Conservation (phyloP, 495 filamentous ascomycete genomes). For the Durotheca rogersii region DNA sequence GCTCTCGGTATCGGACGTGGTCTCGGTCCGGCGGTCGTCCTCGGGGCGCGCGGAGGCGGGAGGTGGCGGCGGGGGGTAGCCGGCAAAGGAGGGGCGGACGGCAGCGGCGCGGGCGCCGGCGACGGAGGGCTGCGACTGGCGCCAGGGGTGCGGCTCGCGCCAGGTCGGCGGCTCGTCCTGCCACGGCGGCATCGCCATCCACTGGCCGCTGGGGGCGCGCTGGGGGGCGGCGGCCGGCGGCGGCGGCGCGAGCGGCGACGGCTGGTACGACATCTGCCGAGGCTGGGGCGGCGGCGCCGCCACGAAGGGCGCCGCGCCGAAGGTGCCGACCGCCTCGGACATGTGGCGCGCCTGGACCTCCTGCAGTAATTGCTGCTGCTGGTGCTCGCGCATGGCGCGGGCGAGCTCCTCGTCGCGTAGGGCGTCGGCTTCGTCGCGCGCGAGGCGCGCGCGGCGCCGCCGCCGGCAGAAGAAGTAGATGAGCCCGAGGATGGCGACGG, state of each 20-base stretch:
- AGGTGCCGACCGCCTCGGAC: slow-evolving; percentile 16
- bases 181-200: slow-evolving; percentile 28
- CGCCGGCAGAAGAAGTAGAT: slow-evolving; percentile 22
- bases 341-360: too few relatives aligned
- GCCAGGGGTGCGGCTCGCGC: slow-evolving; percentile 29
- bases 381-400: background rate
- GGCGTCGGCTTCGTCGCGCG: slow-evolving; percentile 12
- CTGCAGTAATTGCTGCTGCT: too few relatives aligned
- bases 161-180: slow-evolving; percentile 26
- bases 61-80: slow-evolving; percentile 1
- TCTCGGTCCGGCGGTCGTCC: slow-evolving; percentile 9
- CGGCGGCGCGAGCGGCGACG: too few relatives aligned
- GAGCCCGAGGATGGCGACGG: slow-evolving; percentile 7
- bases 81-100: slow-evolving; percentile 1
- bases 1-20: slow-evolving; percentile 17
- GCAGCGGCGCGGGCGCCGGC: slow-evolving; percentile 3
- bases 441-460: slow-evolving; percentile 9
- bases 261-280: too few relatives aligned
- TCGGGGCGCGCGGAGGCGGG: background rate
- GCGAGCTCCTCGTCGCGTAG: slow-evolving; percentile 26
- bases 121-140: slow-evolving; percentile 21
- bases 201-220: slow-evolving; percentile 22
- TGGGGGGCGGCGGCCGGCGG: too few relatives aligned
- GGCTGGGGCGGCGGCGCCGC: background rate
- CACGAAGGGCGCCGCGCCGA: background rate